Evolutionary conservation across 1,139 yeast species (phyloP).

Genomic region (Blastobotrys illinoisensis): DNA sequence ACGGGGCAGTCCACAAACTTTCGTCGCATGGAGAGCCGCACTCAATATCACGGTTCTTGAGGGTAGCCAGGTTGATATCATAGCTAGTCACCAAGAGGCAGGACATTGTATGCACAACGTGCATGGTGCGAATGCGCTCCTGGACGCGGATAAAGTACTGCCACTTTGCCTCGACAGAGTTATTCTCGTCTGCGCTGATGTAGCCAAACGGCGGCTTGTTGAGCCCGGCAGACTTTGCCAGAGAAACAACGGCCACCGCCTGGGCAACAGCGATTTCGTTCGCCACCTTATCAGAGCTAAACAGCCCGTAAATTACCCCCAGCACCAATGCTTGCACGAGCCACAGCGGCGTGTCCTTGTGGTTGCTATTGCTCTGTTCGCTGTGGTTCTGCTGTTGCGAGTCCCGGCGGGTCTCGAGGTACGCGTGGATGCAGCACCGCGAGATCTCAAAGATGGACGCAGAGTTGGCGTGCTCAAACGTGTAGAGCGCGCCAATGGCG

Average conservation of each 20-base stretch:
- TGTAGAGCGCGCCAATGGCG: slow-evolving; percentile 82
- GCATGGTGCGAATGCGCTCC: slow-evolving; percentile 80
- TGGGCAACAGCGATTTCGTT: slow-evolving; percentile 71
- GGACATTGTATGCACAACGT: slow-evolving; percentile 67
- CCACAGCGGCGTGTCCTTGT: slow-evolving; percentile 61
- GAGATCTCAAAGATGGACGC: slow-evolving; percentile 72
- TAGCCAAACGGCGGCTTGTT: slow-evolving; percentile 49
- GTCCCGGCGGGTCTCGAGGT: slow-evolving; percentile 57
- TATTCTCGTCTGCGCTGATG: slow-evolving; percentile 31
- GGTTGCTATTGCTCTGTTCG: slow-evolving; percentile 5
- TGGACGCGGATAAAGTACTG: slow-evolving; percentile 77
- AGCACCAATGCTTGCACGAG: slow-evolving; percentile 81
- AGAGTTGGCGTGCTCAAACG: slow-evolving; percentile 75
- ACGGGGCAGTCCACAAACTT: slow-evolving; percentile 60
- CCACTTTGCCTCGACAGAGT: slow-evolving; percentile 48
- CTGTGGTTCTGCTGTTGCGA: slow-evolving; percentile 9
- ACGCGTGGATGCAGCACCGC: slow-evolving; percentile 69
- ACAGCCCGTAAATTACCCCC: slow-evolving; percentile 76
- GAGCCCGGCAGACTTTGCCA: slow-evolving; percentile 71
- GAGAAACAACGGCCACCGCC: slow-evolving; percentile 68
- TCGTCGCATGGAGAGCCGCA: slow-evolving; percentile 80
- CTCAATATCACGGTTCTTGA: slow-evolving; percentile 53
- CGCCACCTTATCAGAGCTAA: slow-evolving; percentile 68
- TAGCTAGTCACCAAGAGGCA: slow-evolving; percentile 63
- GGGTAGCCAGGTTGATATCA: slow-evolving; percentile 50